Evolutionary conservation across 139 green algal species (phyloP), one percentile per base, ranked within the genome.

Genomic region (Asterochloris sp.): DNA sequence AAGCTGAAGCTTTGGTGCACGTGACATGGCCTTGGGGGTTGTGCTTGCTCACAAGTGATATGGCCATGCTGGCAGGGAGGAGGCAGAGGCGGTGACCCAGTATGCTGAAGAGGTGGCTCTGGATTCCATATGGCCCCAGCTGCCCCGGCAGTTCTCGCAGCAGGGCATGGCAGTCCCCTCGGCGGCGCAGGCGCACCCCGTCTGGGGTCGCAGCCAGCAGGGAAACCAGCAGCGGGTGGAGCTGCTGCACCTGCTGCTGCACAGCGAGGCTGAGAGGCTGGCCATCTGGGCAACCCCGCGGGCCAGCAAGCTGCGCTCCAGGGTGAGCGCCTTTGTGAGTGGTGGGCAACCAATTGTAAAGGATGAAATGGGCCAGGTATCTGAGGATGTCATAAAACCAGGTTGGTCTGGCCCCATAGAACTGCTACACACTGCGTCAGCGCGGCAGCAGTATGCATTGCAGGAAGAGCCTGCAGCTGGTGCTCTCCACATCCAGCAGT

Each of bases 231-330:
- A 73, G 12, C 81, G 85, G 14, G 64, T 83, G 68, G 74, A 75
- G 11, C 85, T 89, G 76, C 68, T 89, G 21, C 13, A 63, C 16
- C 38, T 87, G 76, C 77, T 89, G 76, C 80, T 86, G 63, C 69
- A 76, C 10, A 61, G 74, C 27, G 92, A 96, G 84, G 73, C 80
- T 10, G 86, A 95, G 69, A 86, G 93, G 27, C 86, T 96, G 11
- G 26, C 28, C 14, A 74, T 60, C 16, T 87, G 75, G 76, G 61
- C n/a, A 19, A 73, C 17, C 24, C 68, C 78, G 15, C 76, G 21
- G 47, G 47, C 62, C 47, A n/a, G 28, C 66, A 71, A 21, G 17
- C 21, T 21, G 21, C 21, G 66, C 21, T 26, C 17, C 4, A 71
- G 17, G 19, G 17, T 23, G 17, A 23, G 66, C 66, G 19, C 17